A percentile compares a stretch with the other conserved stretches of the same genome.
Conservation (phyloP, 108 stramenopile genomes). For the Skeletonema grethae region DNA sequence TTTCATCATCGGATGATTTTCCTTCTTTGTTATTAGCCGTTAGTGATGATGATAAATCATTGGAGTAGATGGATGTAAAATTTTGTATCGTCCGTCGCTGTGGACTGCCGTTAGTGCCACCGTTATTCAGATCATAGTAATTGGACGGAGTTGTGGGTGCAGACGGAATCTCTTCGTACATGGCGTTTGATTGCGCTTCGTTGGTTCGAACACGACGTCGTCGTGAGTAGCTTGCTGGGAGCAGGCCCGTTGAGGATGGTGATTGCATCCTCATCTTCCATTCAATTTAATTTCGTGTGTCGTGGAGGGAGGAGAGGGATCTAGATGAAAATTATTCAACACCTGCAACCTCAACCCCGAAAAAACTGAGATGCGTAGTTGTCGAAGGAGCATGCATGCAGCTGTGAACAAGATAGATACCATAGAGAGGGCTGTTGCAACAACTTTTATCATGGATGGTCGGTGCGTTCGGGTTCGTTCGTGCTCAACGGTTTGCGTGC, state of each 20-base stretch:
- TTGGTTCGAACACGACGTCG: slow-evolving; percentile 31
- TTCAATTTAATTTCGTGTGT: neutral
- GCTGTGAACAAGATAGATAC: neutral
- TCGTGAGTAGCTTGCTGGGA: slow-evolving; percentile 41
- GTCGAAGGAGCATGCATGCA: neutral
- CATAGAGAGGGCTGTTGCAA: neutral
- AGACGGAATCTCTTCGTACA: slow-evolving; percentile 3
- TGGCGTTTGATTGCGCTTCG: slow-evolving; percentile 4
- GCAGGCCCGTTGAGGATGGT: slow-evolving; percentile 31
- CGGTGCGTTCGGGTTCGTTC: no score
- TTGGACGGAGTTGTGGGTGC: slow-evolving; percentile 6
- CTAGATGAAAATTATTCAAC: neutral
- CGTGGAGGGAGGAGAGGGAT: neutral
- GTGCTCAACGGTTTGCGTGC: neutral
- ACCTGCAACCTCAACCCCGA: neutral
- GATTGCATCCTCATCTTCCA: slow-evolving; percentile 19
- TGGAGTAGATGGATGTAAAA: slow-evolving; percentile 5
- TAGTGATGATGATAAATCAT: neutral
- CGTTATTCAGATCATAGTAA: slow-evolving; percentile 8
- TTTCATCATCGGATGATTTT: slow-evolving; percentile 23
- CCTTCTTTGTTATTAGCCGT: neutral
- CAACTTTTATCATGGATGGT: neutral
- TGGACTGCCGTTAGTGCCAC: neutral
- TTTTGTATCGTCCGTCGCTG: slow-evolving; percentile 1
- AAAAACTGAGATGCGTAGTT: no score